Percentiles rank a stretch among this genome's conserved stretches.
Conservation (phyloP, 306 rosid genomes). For the Dryas octopetala region DNA sequence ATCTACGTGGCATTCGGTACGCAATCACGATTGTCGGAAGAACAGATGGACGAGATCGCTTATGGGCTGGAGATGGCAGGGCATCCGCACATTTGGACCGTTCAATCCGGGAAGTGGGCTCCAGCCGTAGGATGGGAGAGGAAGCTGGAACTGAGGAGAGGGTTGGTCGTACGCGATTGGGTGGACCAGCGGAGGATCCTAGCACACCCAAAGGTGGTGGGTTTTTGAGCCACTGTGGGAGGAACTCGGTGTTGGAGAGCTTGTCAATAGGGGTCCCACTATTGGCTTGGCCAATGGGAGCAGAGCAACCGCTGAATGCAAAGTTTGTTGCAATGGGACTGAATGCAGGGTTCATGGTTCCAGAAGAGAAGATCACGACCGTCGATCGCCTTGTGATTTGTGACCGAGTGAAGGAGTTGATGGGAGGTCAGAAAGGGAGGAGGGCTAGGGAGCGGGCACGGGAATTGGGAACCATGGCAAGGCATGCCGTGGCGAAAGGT, state of each 20-base stretch:
- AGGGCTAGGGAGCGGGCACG: constrained; percentile 19
- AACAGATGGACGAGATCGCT: constrained; percentile 32
- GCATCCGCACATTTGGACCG: constrained; percentile 18
- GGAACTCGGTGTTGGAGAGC: constrained; percentile 38
- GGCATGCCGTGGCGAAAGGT: constrained; percentile 18
- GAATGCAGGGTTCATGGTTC: constrained; percentile 7
- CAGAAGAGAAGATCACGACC: background rate
- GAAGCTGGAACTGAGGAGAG: constrained; percentile 4
- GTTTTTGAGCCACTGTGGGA: constrained; percentile 36
- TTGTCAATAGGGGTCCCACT: constrained; percentile 28
- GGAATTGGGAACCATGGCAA: constrained; percentile 12
- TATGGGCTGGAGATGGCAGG: constrained; percentile 25
- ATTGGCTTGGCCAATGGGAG: constrained; percentile 35
- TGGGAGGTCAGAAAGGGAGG: constrained; percentile 24
- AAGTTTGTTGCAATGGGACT: constrained; percentile 7
- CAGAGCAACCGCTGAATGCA: constrained; percentile 33
- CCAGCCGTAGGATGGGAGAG: constrained; percentile 14
- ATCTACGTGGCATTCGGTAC: constrained; percentile 31
- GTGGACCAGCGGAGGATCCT: constrained; percentile 26
- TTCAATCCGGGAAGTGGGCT: constrained; percentile 24
- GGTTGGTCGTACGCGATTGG: constrained; percentile 26
- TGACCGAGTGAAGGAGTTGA: constrained; percentile 30
- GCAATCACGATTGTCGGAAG: constrained; percentile 11
- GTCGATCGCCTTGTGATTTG: constrained; percentile 8
- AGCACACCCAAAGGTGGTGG: constrained; percentile 22